Conservation (phyloP, 2,329 filamentous ascomycete species). For the Fusarium azukiicola region DNA sequence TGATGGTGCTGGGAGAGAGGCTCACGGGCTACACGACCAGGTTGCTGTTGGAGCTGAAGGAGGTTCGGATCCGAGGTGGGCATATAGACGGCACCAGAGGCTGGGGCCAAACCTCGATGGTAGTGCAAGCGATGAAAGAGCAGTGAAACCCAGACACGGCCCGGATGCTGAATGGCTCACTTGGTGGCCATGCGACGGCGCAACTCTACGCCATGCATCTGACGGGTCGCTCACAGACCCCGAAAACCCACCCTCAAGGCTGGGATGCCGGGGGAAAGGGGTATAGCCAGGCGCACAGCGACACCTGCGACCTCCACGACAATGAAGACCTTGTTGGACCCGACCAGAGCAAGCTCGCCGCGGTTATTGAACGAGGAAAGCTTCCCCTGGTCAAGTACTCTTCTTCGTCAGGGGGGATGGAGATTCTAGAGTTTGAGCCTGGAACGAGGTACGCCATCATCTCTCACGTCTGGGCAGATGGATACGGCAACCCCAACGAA, state of each 20-base stretch:
- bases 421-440: neutral
- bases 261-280: neutral
- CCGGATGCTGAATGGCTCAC: conserved; percentile 15
- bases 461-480: conserved; percentile 11
- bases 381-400: neutral
- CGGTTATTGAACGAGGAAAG: neutral
- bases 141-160: conserved; percentile 6
- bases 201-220: conserved; percentile 5
- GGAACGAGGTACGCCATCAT: neutral
- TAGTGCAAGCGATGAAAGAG: neutral
- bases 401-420: neutral
- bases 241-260: neutral
- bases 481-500: conserved; percentile 2
- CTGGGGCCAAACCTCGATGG: neutral
- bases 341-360: neutral
- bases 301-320: neutral
- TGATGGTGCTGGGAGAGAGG: conserved; percentile 2
- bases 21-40: neutral
- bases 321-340: neutral
- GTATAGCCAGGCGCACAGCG: conserved; percentile 11
- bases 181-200: conserved; percentile 1
- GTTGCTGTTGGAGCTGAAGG: neutral
- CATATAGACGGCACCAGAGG: conserved; percentile 15
- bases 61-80: neutral
- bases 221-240: neutral